Conservation (phyloP, 2,329 filamentous ascomycete genomes). For the Penicillium sp. region DNA sequence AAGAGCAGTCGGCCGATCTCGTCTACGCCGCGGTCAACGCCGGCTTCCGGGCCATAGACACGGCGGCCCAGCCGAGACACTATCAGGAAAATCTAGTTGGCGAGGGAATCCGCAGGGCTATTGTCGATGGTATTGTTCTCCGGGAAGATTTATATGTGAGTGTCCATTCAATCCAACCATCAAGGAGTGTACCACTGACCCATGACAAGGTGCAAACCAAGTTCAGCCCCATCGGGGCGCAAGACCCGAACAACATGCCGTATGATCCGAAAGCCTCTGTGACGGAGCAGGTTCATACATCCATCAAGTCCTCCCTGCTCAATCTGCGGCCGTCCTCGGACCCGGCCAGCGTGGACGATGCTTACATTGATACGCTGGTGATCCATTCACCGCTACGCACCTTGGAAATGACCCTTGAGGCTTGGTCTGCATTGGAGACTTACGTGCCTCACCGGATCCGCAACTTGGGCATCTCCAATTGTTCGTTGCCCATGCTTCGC, state of each 20-base stretch:
- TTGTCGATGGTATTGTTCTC: conserved; percentile 58
- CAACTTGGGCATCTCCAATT: conserved; percentile 73
- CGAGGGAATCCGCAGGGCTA: conserved; percentile 61
- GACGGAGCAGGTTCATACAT: conserved; percentile 64
- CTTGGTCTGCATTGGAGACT: conserved; percentile 64
- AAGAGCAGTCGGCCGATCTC: conserved; percentile 62
- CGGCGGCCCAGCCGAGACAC: conserved; percentile 74
- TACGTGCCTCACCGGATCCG: conserved; percentile 66
- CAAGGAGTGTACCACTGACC: neutral
- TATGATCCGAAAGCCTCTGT: conserved; percentile 61
- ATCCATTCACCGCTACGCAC: conserved; percentile 57
- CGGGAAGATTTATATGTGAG: conserved; percentile 64
- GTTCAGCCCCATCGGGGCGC: conserved; percentile 65
- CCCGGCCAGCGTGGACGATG: conserved; percentile 33
- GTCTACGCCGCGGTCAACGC: conserved; percentile 66
- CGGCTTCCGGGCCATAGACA: conserved; percentile 74
- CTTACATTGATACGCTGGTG: conserved; percentile 59
- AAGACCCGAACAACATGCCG: conserved; percentile 61
- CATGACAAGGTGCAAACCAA: conserved; percentile 71
- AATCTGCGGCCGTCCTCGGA: conserved; percentile 52
- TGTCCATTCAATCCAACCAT: conserved; percentile 20
- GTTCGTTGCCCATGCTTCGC: conserved; percentile 57
- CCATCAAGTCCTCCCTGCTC: conserved; percentile 63
- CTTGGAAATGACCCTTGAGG: conserved; percentile 56
- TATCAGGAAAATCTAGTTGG: conserved; percentile 73